phyloP scores from a whole-genome alignment of 805 yeast species.

The Nakazawaea populi region DNA sequence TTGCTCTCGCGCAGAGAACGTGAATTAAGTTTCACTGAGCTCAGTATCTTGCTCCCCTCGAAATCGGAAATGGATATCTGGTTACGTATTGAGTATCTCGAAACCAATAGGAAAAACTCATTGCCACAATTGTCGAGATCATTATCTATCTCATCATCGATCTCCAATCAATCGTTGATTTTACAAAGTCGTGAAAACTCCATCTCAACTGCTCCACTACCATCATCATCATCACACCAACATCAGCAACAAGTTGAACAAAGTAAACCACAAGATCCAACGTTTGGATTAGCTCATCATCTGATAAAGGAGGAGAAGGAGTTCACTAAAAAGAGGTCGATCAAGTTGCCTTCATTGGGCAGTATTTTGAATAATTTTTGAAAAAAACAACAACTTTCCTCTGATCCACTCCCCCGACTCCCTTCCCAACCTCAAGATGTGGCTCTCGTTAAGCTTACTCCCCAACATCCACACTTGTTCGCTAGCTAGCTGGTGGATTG shows the following conservation, averaged over 20 bases:
- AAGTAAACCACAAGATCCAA: not conserved
- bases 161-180: slow-evolving; percentile 3
- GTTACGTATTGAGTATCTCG: slow-evolving; percentile 48
- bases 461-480: no score
- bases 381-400: not conserved
- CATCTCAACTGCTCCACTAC: not conserved
- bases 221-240: not conserved
- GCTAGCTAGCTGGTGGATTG: no score
- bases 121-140: slow-evolving; percentile 8
- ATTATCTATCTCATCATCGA: slow-evolving; percentile 8
- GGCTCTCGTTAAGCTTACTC: no score
- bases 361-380: slow-evolving; percentile 11
- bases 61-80: slow-evolving; percentile 73
- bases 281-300: not conserved
- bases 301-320: not conserved
- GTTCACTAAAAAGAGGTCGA: slow-evolving; percentile 7
- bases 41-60: slow-evolving; percentile 65
- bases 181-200: slow-evolving; percentile 6
- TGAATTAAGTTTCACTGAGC: slow-evolving; percentile 65
- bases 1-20: slow-evolving; percentile 47
- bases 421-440: no score
- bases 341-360: slow-evolving; percentile 10
- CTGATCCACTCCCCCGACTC: no score
- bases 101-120: slow-evolving; percentile 11
- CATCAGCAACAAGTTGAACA: not conserved